Base-by-base conservation (phyloP, 2,329 filamentous ascomycete species). In the Aspergillus sp. region DNA sequence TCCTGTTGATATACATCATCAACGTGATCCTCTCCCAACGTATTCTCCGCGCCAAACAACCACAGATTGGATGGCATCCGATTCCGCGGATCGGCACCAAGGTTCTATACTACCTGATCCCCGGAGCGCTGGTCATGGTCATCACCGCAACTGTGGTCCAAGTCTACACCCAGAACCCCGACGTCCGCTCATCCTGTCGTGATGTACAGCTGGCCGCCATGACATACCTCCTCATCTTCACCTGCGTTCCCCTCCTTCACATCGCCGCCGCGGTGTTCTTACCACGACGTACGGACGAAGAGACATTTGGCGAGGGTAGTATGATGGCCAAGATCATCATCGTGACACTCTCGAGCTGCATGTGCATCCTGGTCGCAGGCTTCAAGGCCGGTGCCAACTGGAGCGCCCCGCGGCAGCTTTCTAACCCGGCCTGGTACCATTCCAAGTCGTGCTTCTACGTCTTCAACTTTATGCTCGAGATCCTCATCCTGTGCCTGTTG, bases 21-120 rank as follows among this genome's bases (percentile, higher is more conserved):
- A 95, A 96, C 77, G 78, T 96, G 47, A 79, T 95, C 70, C 91
- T 93, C 72, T 79, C 89, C 0, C 91, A 92, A 76, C 87, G 92
- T 50, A 83, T 96, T 28, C 76, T 95, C 19, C 85, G 92, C 57
- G 89, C 90, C 4, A 85, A 87, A 50, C 90, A 93, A 70, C 91
- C 91, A 0, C 72, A 74, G 2, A 73, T 92, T 34, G 92, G 91
- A 61, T 94, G 91, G 91, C 83, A 85, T 64, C 81, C 77, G 25
- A 68, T 77, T 1, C 80, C 86, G 25, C 81, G 80, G 2, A 65
- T 80, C 22, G 59, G 76, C 28, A 89, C 93, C 75, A 84, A 82
- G 63, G 71, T 81, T 30, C 74, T 92, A 25, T 88, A 88, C 73
- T 79, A 79, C 38, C 76, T 87, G 22, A 83, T 93, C 49, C 74